Conservation (phyloP, 78 protist genomes). For the Dictyostelium intermedium region DNA sequence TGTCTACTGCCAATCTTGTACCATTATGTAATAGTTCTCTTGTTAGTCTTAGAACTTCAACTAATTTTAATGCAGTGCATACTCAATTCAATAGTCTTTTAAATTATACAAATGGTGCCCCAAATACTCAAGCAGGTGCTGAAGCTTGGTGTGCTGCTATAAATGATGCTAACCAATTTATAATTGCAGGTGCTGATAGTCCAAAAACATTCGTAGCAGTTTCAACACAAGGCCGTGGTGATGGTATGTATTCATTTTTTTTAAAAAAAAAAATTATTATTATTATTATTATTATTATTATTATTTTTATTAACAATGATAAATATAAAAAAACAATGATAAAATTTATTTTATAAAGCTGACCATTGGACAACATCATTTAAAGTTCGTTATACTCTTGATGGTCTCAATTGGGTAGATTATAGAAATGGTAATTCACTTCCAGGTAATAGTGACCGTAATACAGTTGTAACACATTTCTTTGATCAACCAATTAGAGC, state of each 20-base stretch:
- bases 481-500: slow-evolving; percentile 7
- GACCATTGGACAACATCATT: slow-evolving; percentile 27
- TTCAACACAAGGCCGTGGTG: slow-evolving; percentile 48
- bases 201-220: not conserved
- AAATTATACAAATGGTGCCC: not conserved
- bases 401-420: not conserved
- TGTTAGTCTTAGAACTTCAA: not conserved
- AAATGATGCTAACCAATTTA: slow-evolving; percentile 23
- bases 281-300: too few species aligned
- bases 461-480: not conserved
- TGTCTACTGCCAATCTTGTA: too few species aligned
- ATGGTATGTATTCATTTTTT: too few species aligned
- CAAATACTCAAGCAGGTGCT: not conserved
- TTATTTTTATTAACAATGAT: too few species aligned
- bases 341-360: too few species aligned
- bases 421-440: not conserved
- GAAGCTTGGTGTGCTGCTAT: not conserved
- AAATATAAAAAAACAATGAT: too few species aligned
- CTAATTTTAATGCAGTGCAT: not conserved
- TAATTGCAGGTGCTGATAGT: not conserved
- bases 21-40: not conserved
- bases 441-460: not conserved
- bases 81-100: not conserved
- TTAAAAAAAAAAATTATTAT: too few species aligned
- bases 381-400: not conserved